Evolutionary conservation across 345 rosid species (phyloP).

Genomic region (Chamaenerion angustifolium): DNA sequence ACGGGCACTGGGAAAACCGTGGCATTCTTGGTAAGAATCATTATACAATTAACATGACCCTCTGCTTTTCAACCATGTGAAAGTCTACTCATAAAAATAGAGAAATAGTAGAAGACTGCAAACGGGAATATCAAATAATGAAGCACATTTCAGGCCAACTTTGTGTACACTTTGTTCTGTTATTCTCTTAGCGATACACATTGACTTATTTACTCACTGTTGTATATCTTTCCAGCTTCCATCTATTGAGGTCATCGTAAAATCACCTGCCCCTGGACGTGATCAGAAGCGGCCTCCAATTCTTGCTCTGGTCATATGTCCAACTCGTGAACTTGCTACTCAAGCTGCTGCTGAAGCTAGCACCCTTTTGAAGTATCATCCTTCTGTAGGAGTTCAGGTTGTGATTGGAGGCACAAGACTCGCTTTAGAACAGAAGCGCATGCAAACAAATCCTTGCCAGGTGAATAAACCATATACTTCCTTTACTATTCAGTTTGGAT

Average conservation of each 20-base stretch:
- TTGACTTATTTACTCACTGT: not conserved
- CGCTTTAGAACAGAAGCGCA: constrained; percentile 62
- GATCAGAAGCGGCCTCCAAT: constrained; percentile 68
- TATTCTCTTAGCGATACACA: not conserved
- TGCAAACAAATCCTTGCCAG: constrained; percentile 87
- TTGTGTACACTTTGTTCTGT: no score
- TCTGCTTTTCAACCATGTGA: no score
- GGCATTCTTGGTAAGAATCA: constrained; percentile 80
- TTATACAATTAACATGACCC: not conserved
- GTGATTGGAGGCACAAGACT: constrained; percentile 97
- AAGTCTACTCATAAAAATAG: no score
- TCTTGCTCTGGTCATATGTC: constrained; percentile 76
- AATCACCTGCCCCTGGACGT: constrained; percentile 48
- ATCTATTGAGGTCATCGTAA: constrained; percentile 75
- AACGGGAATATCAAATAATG: no score
- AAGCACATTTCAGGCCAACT: no score
- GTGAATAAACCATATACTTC: constrained; percentile 11
- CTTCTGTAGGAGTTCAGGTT: constrained; percentile 83
- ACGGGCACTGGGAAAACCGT: constrained; percentile 98
- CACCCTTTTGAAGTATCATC: constrained; percentile 66
- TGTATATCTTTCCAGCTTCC: constrained; percentile 52
- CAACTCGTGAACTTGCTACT: constrained; percentile 91
- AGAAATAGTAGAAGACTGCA: no score
- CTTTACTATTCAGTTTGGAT: no score
- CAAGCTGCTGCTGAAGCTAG: constrained; percentile 95